Base-by-base conservation (phyloP, 2,329 filamentous ascomycete genomes). In the Fusarium nurragi region DNA sequence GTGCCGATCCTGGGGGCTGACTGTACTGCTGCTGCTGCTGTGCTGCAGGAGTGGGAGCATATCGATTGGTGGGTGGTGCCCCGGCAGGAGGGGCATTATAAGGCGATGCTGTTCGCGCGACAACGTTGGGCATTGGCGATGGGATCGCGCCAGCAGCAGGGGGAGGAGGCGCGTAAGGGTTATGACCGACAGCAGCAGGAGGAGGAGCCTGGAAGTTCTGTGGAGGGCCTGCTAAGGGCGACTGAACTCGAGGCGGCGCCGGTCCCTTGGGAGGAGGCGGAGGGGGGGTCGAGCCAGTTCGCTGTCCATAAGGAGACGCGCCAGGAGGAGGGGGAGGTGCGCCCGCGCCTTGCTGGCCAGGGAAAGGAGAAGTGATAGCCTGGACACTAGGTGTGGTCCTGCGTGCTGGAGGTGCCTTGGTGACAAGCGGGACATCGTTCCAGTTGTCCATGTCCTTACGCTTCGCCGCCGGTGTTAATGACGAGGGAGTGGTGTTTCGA, bases 371-470 rank as follows among this genome's bases (percentile, higher is more conserved):
- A n/a, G 84, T 87, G 47, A 93, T 87, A 4, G 90, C 82, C 48
- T 88, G 86, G 19, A 87, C 81, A 53, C 84, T 88, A 4, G 94
- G 93, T 1, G 94, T 97, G 41, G 84, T 84, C 74, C 90, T 87
- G 67, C 94, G 88, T 14, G 86, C 85, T n/a, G 90, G 84, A 52
- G 70, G 64, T 28, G 85, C 81, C 80, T 94, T 92, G 41, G 87
- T 84, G 41, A 98, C 91, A 71, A 97, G 86, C 2, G 95, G 95
- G 48, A 96, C 90, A 77, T 99, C 95, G 70, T 99, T 99, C 95
- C 95, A 99, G 70, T 91, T 90, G 25, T 89, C 87, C 64, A 89
- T 89, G 65, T 90, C 90, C 73, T 88, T 89, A 55, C 86, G 82
- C 72, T 87, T 88, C 11, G 91, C 87, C 18, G 92, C 87, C 21